Evolutionary conservation across 1,284 basidiomycete genomes (phyloP), one percentile per base, ranked within the genome.

Genomic region (Volvariella surrecta): DNA sequence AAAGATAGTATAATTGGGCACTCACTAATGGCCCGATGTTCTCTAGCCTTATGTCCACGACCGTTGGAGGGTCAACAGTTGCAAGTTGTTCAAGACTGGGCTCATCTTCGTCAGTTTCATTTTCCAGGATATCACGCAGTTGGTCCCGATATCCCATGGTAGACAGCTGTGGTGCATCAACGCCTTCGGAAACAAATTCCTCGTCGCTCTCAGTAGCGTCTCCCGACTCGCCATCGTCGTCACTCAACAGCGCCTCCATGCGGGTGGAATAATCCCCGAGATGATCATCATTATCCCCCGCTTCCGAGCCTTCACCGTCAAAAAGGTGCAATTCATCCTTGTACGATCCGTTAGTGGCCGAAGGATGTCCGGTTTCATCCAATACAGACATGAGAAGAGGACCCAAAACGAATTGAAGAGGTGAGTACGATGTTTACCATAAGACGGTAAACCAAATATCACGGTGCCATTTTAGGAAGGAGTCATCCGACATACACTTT

Each of bases 171-270:
- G 58, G 63, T 1, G 80, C 72, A 54, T 89, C 86, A 22, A 76
- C 65, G 13, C 85, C 87, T 17, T 70, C 68, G 54, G 89, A 90
- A 34, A 88, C 50, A 52, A 89, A 90, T 7, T 79, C 80, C 2
- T 73, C 72, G 7, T 74, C 75, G 15, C 69, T 66, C 2, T 63
- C 66, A 3, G 60, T 62, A n/a, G 63, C 62, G 6, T 57, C 59
- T 7, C 62, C 60, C 20, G 58, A 52, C 16, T 59, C 57, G 39
- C 66, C 65, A 45, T 66, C 63, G 21, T 62, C 66, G 40, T 69
- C 75, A 40, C 67, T 70, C 43, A 89, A 72, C 19, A 88, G 66
- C 51, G 89, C 86, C 39, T 78, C 79, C 74, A 89, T 79, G 47
- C 76, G 79, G 34, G 77, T 66, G 4, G 82, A 76, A 55, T 89